These are phyloP conservation scores for Poronia punctata DNA, from an alignment of 495 filamentous ascomycete genomes.

Conservation along the genomic window DNA sequence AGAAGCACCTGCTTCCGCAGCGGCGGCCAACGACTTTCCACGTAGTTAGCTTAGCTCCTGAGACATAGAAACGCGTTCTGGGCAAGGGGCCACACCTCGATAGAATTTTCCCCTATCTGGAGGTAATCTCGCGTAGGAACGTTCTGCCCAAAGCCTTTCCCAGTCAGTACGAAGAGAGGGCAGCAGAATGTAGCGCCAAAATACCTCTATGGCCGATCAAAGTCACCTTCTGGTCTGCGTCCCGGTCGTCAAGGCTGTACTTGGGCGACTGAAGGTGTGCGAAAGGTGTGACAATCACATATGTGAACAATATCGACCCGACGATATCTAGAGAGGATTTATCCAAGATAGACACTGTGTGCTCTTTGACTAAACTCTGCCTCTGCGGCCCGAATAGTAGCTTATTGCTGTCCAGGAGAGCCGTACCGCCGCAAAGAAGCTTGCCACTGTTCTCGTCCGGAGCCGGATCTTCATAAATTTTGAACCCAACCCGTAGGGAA, in stretches of 20 bases:
- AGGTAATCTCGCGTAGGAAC: slow-evolving; percentile 19
- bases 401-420: slow-evolving; percentile 13
- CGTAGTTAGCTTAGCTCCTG: not conserved
- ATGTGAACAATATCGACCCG: slow-evolving; percentile 26
- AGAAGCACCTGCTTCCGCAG: slow-evolving; percentile 26
- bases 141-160: slow-evolving; percentile 22
- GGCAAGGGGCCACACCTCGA: not conserved
- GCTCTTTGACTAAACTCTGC: slow-evolving; percentile 25
- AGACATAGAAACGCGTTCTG: not conserved
- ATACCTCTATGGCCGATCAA: slow-evolving; percentile 27
- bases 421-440: not conserved
- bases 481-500: slow-evolving; percentile 13
- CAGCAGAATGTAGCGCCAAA: slow-evolving; percentile 1
- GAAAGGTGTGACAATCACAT: slow-evolving; percentile 22
- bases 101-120: slow-evolving; percentile 37
- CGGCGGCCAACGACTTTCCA: slow-evolving; percentile 25
- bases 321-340: slow-evolving; percentile 18
- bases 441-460: not conserved
- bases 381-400: slow-evolving; percentile 16
- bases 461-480: not conserved
- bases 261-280: slow-evolving; percentile 4
- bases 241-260: not conserved
- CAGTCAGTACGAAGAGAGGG: too few relatives aligned
- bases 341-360: slow-evolving; percentile 24
- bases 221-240: not conserved